Base-by-base conservation (phyloP, 2,329 filamentous ascomycete genomes). In the Aspergillus fructus region DNA sequence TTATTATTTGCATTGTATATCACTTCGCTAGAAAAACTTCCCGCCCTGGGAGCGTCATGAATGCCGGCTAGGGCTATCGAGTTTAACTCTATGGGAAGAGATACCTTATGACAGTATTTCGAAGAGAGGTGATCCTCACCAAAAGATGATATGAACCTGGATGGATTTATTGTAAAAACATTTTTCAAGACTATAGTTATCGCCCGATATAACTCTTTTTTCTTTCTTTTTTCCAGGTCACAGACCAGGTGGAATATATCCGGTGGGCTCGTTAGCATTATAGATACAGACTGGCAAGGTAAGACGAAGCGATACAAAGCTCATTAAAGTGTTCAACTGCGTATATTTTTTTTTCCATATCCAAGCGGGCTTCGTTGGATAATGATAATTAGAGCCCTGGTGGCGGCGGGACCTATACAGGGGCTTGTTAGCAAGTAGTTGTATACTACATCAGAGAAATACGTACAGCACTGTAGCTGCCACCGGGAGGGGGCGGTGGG, bases 401-500 rank as follows among this genome's bases (percentile, higher is more conserved):
- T n/a, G 62, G 62, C 9, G 62, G 62, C 33, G 62, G 62, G 30
- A 64, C 61, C 62, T 64, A 47, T 42, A 34, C 8, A 6, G 7
- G 34, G 48, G n/a, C 30, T 49, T 30, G 34, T 54, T 42, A 54
- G 52, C 17, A 23, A n/a, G n/a, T 30, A 12, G 4, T 17, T 23
- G n/a, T 15, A 17, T 9, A 37, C 2, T 7, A 21, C 23, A 15
- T 13, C n/a, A 15, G 19, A 41, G 30, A 27, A 45, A 42, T 40
- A 55, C 45, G 55, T 83, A 89, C 88, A 66, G 86, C 81, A 65
- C 83, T 85, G 69, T 90, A 91, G 48, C 81, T 67, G 48, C 71
- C 78, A 49, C 82, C 81, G n/a, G 81, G 79, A 12, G 83, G 78
- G 27, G 83, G 85, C 11, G 51, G 42, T 12, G 86, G 86, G 30